Base-by-base conservation (phyloP, 2,329 filamentous ascomycete genomes). In the Ascocoryne sarcoides region DNA sequence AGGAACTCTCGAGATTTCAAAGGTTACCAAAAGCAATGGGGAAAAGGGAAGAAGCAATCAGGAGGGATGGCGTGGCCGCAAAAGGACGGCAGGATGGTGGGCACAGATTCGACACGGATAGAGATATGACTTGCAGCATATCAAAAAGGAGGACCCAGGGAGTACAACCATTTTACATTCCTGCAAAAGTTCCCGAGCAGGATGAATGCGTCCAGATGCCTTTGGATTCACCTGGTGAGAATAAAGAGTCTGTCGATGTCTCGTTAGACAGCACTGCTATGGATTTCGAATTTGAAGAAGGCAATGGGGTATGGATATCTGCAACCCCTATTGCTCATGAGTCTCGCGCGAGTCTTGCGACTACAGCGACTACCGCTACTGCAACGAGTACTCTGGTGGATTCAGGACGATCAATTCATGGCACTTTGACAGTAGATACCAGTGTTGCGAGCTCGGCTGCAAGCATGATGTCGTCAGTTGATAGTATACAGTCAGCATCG, bases 361-460 rank as follows among this genome's bases (percentile, higher is more conserved):
- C 53, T 2, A 52, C 44, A 12, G 49, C 49, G 20, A 53, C 52
- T 1, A 51, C 43, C 12, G 47, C 42, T 18, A 55, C 55, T 15
- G 37, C 44, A 4, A 18, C 42, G 14, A 53, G 43, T 32, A 53
- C 52, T 15, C 42, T 52, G 2, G n/a, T n/a, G n/a, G 39, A 49
- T 3, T 49, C 52, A n/a, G 53, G 52, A 36, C 39, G 43, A 34
- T 42, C 40, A 18, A 50, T 40, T 15, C 44, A 48, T 15, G 45
- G 41, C 2, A 41, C 45, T 5, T 37, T 51, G 28, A 51, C 52
- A 5, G 10, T 54, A 5, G 53, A 56, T 26, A 53, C 51, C 3
- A 50, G 39, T 42, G 32, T 54, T 42, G 47, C 55, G 53, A 65
- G 39, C 50, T 70, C 33, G 48, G 56, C 44, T 5, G 49, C 50